A percentile compares a stretch with the other conserved stretches of the same genome.
These are phyloP conservation scores for Yamadazyma buinensis DNA, from an alignment of 1,139 yeast species.

Conservation along the genomic window DNA sequence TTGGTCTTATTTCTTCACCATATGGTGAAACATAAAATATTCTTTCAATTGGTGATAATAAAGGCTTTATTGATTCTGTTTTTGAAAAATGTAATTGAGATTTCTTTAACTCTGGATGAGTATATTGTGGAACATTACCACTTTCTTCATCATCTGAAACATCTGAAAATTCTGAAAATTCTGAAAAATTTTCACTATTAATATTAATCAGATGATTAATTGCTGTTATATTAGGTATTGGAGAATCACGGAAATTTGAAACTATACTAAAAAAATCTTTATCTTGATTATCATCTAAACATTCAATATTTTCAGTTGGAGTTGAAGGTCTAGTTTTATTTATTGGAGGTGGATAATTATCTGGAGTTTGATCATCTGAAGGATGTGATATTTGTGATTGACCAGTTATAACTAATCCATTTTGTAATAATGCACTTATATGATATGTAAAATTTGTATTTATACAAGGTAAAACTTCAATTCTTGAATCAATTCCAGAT, in stretches of 20 bases:
- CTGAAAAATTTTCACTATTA: slow-evolving; percentile 9
- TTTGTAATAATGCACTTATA: slow-evolving; percentile 68
- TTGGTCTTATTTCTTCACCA: slow-evolving; percentile 83
- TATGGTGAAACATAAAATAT: slow-evolving; percentile 82
- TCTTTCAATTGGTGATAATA: slow-evolving; percentile 71
- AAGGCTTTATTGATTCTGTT: slow-evolving; percentile 48
- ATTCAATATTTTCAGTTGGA: slow-evolving; percentile 17
- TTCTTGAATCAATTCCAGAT: slow-evolving; percentile 54
- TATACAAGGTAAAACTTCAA: slow-evolving; percentile 72
- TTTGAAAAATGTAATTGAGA: slow-evolving; percentile 75
- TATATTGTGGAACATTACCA: slow-evolving; percentile 70
- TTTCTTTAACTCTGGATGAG: slow-evolving; percentile 71
- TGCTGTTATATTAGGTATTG: slow-evolving; percentile 11
- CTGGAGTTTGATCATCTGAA: slow-evolving; percentile 19
- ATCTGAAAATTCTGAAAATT: slow-evolving; percentile 18
- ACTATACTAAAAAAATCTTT: slow-evolving; percentile 6
- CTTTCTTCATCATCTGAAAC: slow-evolving; percentile 36
- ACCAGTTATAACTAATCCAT: slow-evolving; percentile 82
- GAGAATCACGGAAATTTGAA: slow-evolving; percentile 5
- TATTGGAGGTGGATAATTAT: slow-evolving; percentile 37
- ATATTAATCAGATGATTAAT: slow-evolving; percentile 9
- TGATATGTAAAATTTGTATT: slow-evolving; percentile 85
- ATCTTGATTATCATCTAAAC: slow-evolving; percentile 1
- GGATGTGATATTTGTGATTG: slow-evolving; percentile 96
- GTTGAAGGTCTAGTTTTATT: slow-evolving; percentile 35